Evolutionary conservation across 805 yeast species (phyloP), one percentile per base, ranked within the genome.

Genomic region (Sungouiozyma ichnusensis): DNA sequence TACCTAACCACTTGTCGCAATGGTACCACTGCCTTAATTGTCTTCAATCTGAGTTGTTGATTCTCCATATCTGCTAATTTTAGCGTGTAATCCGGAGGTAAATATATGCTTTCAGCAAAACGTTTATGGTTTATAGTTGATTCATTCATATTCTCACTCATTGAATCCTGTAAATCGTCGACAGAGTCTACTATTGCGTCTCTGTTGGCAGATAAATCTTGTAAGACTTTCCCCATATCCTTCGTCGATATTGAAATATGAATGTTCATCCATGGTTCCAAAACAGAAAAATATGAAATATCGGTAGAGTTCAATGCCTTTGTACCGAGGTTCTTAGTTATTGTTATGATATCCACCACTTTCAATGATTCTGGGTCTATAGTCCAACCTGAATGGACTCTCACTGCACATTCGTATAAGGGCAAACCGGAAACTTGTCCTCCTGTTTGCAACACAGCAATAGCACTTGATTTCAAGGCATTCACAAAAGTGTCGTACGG

Each of bases 1-100:
- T 92, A 92, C 0, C 97, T 95, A 38, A 87, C 74, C 95, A 92
- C 87, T 46, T 82, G 94, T 46, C 80, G 72, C 55, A 92, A 66
- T 3, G 98, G 97, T 0, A 87, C 88, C 39, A 72, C 74, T 0
- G 96, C 95, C n/a, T 66, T 66, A 29, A 92, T 74, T 6, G 73
- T 63, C 62, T 85, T 77, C 11, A 47, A 48, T 17, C 40, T 40
- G 2, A 44, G 42, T 3, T 40, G 44, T 2, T 46, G 51, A 5
- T 39, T 44, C n/a, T 45, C 45, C 18, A 50, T 20, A 35, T 48
- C 49, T 1, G 55, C 52, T 24, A 35, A 35, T 9, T 48, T 46
- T 24, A 51, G 33, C 8, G 87, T 81, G n/a, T 75, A 69, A 56
- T 86, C 95, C n/a, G 73, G 72, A 1, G 96, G 96, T 7, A 83